These are phyloP conservation scores for Catunica adiposa DNA, from an alignment of 2,329 filamentous ascomycete genomes.

Conservation along the genomic window DNA sequence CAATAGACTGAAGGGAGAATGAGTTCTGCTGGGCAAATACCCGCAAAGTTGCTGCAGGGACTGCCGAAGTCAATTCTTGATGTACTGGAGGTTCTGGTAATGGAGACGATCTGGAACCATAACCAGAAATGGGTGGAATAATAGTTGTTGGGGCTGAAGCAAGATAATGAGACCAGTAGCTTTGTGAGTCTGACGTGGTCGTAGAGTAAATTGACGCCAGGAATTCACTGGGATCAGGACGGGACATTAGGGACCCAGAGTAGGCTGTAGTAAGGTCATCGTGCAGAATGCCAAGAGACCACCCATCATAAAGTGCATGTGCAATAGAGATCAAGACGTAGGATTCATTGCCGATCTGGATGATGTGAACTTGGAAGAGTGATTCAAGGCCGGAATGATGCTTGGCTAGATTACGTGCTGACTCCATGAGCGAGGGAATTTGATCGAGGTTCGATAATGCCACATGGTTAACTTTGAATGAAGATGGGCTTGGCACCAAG, in stretches of 20 bases:
- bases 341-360: conserved; percentile 19
- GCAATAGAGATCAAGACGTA: conserved; percentile 54
- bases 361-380: conserved; percentile 35
- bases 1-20: conserved; percentile 10
- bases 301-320: conserved; percentile 81
- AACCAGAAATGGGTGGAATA: neutral
- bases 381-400: conserved; percentile 21
- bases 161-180: conserved; percentile 60
- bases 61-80: conserved; percentile 17
- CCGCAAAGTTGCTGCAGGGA: conserved; percentile 25
- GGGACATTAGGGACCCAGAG: conserved; percentile 22
- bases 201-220: conserved; percentile 14
- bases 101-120: neutral
- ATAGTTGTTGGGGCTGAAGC: conserved; percentile 5
- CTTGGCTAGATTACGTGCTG: conserved; percentile 24
- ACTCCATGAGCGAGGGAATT: conserved; percentile 20
- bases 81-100: too few relatives aligned
- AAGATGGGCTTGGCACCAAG: conserved; percentile 28
- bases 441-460: neutral
- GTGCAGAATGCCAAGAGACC: conserved; percentile 62
- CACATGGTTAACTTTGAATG: neutral
- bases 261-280: conserved; percentile 54
- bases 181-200: conserved; percentile 12
- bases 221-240: conserved; percentile 26
- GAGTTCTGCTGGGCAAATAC: neutral